phyloP scores from a whole-genome alignment of 805 yeast species.

The Torulaspora gathmanii region DNA sequence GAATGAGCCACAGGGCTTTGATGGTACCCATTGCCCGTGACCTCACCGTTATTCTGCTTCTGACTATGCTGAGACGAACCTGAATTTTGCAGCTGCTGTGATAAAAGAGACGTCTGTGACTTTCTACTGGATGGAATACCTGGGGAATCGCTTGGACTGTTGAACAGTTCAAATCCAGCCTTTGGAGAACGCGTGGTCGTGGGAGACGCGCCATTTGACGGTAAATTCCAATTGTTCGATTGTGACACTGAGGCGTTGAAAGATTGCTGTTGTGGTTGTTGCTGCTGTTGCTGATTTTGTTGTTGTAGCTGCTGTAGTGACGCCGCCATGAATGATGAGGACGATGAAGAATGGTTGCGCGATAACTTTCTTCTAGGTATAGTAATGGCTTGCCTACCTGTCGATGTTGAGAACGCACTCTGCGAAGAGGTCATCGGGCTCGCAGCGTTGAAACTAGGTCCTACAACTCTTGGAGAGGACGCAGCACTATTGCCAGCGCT shows the following conservation, averaged over 20 bases:
- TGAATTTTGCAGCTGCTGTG: slow-evolving; percentile 34
- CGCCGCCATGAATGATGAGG: slow-evolving; percentile 31
- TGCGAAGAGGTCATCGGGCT: slow-evolving; percentile 22
- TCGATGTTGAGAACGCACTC: slow-evolving; percentile 22
- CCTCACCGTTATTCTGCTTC: background rate
- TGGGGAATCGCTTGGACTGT: slow-evolving; percentile 17
- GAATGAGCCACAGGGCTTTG: slow-evolving; percentile 7
- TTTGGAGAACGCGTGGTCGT: slow-evolving; percentile 19
- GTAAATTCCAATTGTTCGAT: slow-evolving; percentile 21
- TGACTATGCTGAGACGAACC: background rate
- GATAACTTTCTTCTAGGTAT: slow-evolving; percentile 32
- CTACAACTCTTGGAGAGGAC: slow-evolving; percentile 29
- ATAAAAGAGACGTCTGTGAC: slow-evolving; percentile 33
- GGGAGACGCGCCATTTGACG: slow-evolving; percentile 15
- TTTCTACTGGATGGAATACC: slow-evolving; percentile 17
- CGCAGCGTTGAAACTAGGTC: slow-evolving; percentile 11
- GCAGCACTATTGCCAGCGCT: slow-evolving; percentile 31
- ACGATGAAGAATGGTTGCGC: slow-evolving; percentile 30
- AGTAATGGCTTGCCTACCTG: slow-evolving; percentile 26
- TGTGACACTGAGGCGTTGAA: slow-evolving; percentile 16
- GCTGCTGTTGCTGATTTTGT: slow-evolving; percentile 17
- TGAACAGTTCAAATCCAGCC: slow-evolving; percentile 21
- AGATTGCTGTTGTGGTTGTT: slow-evolving; percentile 13
- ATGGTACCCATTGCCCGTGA: slow-evolving; percentile 1
- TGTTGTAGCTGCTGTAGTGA: slow-evolving; percentile 28